Conservation (phyloP, 164 flowering plant genomes). For the Nelumbo lutea region DNA sequence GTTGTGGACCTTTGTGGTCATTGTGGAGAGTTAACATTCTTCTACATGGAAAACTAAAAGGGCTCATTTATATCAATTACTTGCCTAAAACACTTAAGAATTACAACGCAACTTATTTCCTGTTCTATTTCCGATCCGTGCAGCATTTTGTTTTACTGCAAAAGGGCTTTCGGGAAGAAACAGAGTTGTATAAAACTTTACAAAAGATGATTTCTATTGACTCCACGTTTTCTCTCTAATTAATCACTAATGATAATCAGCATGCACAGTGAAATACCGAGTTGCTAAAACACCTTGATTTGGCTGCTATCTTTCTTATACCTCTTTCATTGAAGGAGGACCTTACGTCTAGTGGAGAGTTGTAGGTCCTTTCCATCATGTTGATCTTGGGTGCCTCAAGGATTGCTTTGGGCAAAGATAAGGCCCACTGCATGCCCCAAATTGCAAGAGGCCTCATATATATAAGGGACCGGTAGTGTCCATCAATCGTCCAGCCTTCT, state of each 20-base stretch:
- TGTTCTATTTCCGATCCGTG: too few relatives aligned
- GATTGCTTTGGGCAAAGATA: conserved; percentile 62
- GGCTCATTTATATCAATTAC: too few relatives aligned
- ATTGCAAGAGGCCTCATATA: conserved; percentile 92
- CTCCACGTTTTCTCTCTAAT: too few relatives aligned
- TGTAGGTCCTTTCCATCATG: conserved; percentile 59
- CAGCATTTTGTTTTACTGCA: too few relatives aligned
- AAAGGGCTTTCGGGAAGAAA: too few relatives aligned
- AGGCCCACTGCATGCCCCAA: conserved; percentile 94
- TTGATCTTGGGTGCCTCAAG: conserved; percentile 68
- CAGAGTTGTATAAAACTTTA: too few relatives aligned
- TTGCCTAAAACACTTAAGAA: too few relatives aligned
- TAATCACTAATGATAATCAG: conserved; percentile 13
- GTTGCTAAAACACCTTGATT: conserved; percentile 52
- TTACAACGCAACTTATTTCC: too few relatives aligned
- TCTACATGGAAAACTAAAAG: too few relatives aligned
- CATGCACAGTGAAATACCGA: conserved; percentile 61
- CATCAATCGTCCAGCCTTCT: conserved; percentile 84
- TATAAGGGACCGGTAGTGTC: conserved; percentile 76
- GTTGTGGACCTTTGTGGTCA: too few relatives aligned
- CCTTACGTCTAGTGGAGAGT: conserved; percentile 26
- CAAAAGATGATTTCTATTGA: too few relatives aligned
- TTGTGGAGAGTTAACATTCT: too few relatives aligned
- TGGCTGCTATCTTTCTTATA: conserved; percentile 37
- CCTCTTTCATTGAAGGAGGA: conserved; percentile 26